Base-by-base conservation (phyloP, 257 asterid species). In the Salvia miltiorrhiza region DNA sequence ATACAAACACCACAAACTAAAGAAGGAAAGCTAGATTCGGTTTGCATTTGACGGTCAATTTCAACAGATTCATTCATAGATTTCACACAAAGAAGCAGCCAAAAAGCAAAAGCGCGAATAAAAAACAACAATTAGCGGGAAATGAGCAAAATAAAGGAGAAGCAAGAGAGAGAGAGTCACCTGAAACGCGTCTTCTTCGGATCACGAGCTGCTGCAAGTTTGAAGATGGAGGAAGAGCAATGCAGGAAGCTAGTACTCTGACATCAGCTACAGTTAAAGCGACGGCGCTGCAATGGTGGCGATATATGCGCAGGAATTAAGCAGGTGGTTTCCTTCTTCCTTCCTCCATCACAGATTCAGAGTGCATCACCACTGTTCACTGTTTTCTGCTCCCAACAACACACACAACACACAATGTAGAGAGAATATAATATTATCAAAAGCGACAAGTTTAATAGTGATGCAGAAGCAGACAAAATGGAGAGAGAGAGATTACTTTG, bases 31-130 rank as follows among this genome's bases (percentile, higher is more conserved):
- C 41, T 32, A 67, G 73, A 54, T 48, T 67, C 20, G 68, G 39
- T 49, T 45, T 32, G 62, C 73, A 62, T 54, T 26, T 55, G 72
- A 67, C 71, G 55, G 81, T 75, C 84, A 87, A 82, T 71, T 55
- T 60, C 81, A 64, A 59, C 77, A 78, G 88, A 80, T 82, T 82
- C 83, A 71, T 69, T 49, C 76, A 30, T 30, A 43, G 72, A 59
- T 59, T 69, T 65, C 82, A 52, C 74, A 48, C 17, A 79, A 70
- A 65, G 63, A 76, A 70, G 65, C 75, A 66, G 40, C 40, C 23
- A 44, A 78, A 80, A 78, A 63, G 66, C 40, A 72, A 74, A 70
- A 61, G 79, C 52, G 16, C 61, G 53, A 59, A 64, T 39, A 68
- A 58, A n/a, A 47, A 13, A 14, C 40, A 40, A 9, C 9, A 60